A percentile compares a stretch with the other conserved stretches of the same genome.
Evolutionary conservation across 208 protist genomes (phyloP).

Genomic region (Acanthamoeba polyphaga): DNA sequence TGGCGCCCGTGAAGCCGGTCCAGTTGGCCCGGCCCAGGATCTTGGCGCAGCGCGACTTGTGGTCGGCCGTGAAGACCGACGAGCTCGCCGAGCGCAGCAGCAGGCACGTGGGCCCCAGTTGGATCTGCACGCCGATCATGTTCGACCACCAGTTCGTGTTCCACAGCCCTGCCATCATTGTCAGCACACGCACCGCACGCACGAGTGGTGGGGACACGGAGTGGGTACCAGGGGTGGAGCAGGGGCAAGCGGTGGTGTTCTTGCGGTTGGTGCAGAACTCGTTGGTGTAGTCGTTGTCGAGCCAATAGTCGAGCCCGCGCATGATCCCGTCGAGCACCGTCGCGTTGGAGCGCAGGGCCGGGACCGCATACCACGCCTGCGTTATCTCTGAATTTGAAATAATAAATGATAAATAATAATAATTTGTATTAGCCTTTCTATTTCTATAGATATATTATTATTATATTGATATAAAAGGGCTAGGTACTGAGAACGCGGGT

Average conservation of each 20-base stretch:
- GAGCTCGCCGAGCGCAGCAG: not conserved
- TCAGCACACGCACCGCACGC: not conserved
- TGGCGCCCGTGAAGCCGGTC: slow-evolving; percentile 27
- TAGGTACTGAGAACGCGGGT: not conserved
- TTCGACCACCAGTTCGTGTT: slow-evolving; percentile 24
- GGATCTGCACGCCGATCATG: slow-evolving; percentile 63
- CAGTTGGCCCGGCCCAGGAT: slow-evolving; percentile 41
- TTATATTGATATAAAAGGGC: not conserved
- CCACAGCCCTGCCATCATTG: not conserved
- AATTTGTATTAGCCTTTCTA: no score
- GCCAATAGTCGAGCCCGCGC: not conserved
- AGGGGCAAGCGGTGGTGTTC: not conserved
- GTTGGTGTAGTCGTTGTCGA: slow-evolving; percentile 67
- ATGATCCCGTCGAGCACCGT: not conserved
- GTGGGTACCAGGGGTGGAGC: not conserved
- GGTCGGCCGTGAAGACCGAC: not conserved
- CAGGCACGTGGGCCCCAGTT: not conserved
- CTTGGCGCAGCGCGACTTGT: not conserved
- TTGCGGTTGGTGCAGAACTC: slow-evolving; percentile 47
- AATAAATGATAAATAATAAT: no score
- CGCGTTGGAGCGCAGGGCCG: not conserved
- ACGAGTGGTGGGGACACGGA: not conserved
- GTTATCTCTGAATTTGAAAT: not conserved
- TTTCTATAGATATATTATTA: not conserved
- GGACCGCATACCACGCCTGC: not conserved